Percentiles rank a stretch among this genome's conserved stretches.
Conservation (phyloP, 2,329 filamentous ascomycete genomes). For the Ophiostoma tasmaniense region DNA sequence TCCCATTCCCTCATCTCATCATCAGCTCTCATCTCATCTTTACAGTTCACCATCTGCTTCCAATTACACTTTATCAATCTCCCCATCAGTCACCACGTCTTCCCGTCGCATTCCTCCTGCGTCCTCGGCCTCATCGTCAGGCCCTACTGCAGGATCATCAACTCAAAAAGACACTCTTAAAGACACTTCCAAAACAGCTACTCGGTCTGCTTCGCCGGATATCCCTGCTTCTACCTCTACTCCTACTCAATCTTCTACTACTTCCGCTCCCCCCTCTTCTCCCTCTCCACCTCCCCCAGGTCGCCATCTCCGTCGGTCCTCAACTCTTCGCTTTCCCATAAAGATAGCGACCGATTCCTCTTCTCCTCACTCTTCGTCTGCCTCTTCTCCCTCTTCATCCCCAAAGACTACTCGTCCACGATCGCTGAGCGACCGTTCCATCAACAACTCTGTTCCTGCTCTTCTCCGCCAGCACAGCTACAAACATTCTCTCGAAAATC, state of each 20-base stretch:
- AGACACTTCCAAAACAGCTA: neutral
- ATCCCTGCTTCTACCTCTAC: neutral
- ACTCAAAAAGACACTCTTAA: neutral
- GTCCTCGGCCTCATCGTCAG: slow-evolving; percentile 18
- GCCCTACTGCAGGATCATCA: slow-evolving; percentile 6
- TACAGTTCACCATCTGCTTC: neutral
- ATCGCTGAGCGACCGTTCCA: slow-evolving; percentile 18
- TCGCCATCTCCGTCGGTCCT: slow-evolving; percentile 18
- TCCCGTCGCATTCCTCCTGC: slow-evolving; percentile 19
- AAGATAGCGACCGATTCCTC: slow-evolving; percentile 18
- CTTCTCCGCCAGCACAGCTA: slow-evolving; percentile 16
- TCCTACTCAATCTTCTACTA: neutral
- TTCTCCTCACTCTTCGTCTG: neutral
- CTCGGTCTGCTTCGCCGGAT: neutral
- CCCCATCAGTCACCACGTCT: slow-evolving; percentile 19
- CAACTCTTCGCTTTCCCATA: slow-evolving; percentile 21
- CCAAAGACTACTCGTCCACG: slow-evolving; percentile 16
- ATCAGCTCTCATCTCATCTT: neutral
- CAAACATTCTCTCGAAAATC: slow-evolving; percentile 17
- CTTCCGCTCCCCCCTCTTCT: neutral
- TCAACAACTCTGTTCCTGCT: slow-evolving; percentile 11
- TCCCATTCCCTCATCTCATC: neutral
- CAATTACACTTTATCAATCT: neutral
- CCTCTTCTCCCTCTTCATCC: slow-evolving; percentile 10
- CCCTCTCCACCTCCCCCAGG: slow-evolving; percentile 10